These are phyloP conservation scores for Heimioporus sp. DNA, from an alignment of 768 basidiomycete species.

Conservation along the genomic window DNA sequence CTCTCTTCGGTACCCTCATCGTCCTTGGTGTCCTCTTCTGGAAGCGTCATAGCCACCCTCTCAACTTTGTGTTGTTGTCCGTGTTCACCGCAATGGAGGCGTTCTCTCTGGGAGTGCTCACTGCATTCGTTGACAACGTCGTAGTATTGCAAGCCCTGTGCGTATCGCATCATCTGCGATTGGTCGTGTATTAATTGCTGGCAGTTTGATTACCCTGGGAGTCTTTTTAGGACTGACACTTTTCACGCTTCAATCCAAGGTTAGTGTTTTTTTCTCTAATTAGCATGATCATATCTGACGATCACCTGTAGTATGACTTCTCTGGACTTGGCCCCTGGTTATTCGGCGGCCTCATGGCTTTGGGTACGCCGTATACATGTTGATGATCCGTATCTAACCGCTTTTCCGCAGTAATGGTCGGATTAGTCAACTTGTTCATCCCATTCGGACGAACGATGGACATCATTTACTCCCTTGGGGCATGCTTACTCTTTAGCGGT, in stretches of 20 bases:
- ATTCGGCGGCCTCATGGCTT: constrained; percentile 78
- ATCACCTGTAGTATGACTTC: constrained; percentile 76
- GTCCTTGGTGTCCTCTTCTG: constrained; percentile 82
- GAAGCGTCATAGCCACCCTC: constrained; percentile 90
- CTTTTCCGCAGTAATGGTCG: constrained; percentile 61
- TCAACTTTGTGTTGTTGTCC: constrained; percentile 81
- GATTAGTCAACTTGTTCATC: constrained; percentile 80
- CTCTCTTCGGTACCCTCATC: constrained; percentile 74
- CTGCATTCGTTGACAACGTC: constrained; percentile 68
- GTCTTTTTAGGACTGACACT: constrained; percentile 92
- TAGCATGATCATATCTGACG: background rate
- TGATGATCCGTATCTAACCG: background rate
- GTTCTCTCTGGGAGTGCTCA: constrained; percentile 82
- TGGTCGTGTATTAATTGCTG: constrained; percentile 8
- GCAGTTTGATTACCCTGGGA: constrained; percentile 81
- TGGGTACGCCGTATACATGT: constrained; percentile 45
- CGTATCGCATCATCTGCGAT: constrained; percentile 24
- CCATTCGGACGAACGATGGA: constrained; percentile 84
- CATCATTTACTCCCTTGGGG: constrained; percentile 74
- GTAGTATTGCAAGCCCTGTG: constrained; percentile 87
- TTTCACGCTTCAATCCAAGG: constrained; percentile 94
- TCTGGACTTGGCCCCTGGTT: constrained; percentile 89
- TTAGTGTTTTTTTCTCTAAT: constrained; percentile 26
- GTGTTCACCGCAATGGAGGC: constrained; percentile 92
- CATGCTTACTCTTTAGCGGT: constrained; percentile 82